Conservation (phyloP, 495 filamentous ascomycete species). For the Penicillium canariense region DNA sequence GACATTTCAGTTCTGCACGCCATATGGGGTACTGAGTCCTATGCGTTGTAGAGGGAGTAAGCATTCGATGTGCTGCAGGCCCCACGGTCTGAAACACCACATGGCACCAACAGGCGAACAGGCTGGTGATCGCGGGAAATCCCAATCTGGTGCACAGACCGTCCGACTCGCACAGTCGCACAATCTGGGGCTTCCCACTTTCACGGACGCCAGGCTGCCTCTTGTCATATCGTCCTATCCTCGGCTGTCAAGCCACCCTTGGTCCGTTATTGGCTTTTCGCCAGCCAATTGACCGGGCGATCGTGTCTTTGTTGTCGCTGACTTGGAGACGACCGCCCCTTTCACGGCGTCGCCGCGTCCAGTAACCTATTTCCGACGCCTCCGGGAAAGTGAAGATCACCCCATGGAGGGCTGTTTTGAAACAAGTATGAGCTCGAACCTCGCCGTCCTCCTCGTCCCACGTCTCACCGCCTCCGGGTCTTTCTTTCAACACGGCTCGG, state of each 20-base stretch:
- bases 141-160: conserved; percentile 13
- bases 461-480: conserved; percentile 11
- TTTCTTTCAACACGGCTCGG: conserved; percentile 9
- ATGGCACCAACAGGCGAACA: conserved; percentile 12
- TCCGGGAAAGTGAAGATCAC: neutral
- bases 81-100: conserved; percentile 25
- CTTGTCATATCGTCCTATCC: neutral
- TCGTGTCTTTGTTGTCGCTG: too few species aligned
- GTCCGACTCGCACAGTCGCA: neutral
- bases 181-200: neutral
- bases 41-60: too few species aligned
- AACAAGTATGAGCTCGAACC: neutral
- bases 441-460: neutral
- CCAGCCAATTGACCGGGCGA: too few species aligned
- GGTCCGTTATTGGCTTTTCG: too few species aligned
- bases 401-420: conserved; percentile 10
- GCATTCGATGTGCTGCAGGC: too few species aligned
- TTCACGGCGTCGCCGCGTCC: neutral
- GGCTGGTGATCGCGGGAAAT: conserved; percentile 5
- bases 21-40: too few species aligned
- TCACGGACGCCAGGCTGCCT: neutral
- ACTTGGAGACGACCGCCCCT: too few species aligned
- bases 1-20: too few species aligned
- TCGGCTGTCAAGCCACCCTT: too few species aligned
- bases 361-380: neutral